A percentile compares a stretch with the other conserved stretches of the same genome.
Evolutionary conservation across 139 green algal genomes (phyloP).

Genomic region (Tetradesmus obliquus): DNA sequence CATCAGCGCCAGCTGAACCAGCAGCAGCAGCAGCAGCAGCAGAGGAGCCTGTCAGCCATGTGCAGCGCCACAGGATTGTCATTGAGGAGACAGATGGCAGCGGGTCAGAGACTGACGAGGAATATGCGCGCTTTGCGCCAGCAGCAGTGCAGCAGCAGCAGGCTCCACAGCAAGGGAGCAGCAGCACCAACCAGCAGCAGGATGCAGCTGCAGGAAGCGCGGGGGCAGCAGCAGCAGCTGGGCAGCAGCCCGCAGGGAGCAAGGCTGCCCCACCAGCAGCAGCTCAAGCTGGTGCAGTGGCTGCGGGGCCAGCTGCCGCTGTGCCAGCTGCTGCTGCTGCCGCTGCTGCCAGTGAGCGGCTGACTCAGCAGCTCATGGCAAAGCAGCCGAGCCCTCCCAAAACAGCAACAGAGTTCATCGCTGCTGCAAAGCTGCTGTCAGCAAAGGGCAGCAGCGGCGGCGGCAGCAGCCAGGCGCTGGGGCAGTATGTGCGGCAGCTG

Average conservation of each 20-base stretch:
- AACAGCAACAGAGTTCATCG: not conserved
- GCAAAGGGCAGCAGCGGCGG: too few species aligned
- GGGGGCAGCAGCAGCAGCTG: not conserved
- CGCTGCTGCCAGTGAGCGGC: not conserved
- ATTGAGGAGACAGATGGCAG: slow-evolving; percentile 41
- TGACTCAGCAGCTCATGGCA: not conserved
- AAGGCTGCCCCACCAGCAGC: not conserved
- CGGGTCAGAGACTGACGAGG: not conserved
- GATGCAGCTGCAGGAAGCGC: not conserved
- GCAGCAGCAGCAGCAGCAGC: slow-evolving; percentile 11
- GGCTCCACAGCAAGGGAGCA: not conserved
- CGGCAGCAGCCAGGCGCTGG: not conserved
- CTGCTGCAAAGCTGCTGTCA: not conserved
- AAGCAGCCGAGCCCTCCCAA: not conserved
- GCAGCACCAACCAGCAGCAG: not conserved
- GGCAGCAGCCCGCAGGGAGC: not conserved
- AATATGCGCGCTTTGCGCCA: not conserved
- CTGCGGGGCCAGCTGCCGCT: not conserved
- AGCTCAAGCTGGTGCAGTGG: not conserved
- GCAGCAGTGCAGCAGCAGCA: slow-evolving; percentile 1
- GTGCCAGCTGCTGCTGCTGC: not conserved
- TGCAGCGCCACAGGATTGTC: slow-evolving; percentile 16
- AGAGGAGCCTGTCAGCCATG: not conserved
- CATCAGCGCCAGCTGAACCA: not conserved
- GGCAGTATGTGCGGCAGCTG: slow-evolving; percentile 16